Evolutionary conservation across 2,329 filamentous ascomycete species (phyloP), one percentile per base, ranked within the genome.

Genomic region (Fusarium graminum): DNA sequence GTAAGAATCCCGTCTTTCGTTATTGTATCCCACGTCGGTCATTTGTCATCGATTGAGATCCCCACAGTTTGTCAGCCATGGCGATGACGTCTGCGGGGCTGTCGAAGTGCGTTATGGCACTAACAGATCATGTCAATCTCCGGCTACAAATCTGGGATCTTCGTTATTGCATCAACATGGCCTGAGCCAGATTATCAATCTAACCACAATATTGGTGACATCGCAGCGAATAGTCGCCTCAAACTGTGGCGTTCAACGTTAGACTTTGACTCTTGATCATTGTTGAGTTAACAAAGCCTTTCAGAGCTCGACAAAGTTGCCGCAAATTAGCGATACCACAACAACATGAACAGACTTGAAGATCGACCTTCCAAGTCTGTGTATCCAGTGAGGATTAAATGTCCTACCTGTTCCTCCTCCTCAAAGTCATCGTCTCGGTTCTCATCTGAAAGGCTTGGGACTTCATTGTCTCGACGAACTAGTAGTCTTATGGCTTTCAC

Each of bases 41-140:
- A 63, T 63, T 63, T 63, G 59, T 63, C 50, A 57, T 57, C 46
- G 38, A 28, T 16, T 13, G 16, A 42, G 25, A 26, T 16, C 19
- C 19, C 34, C 22, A 56, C 25, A 44, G 63, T 63, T 63, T 63
- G 58, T 63, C 19, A 58, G 51, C 59, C 44, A 11, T 43, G 17
- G 14, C 55, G 12, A 63, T 63, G 59, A 63, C 59, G 59, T 63
- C 16, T 63, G 58, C 39, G 58, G 58, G 59, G 59, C 14, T 14
- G 13, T 8, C 3, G 0, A 7, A 41, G 13, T 0, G 2, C 7
- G 36, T 1, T 61, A 2, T 5, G 5, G 10, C 28, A 49, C 51
- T 63, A 63, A 58, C 59, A 50, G 34, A 63, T 51, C 41, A 25
- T 29, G 36, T 4, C 10, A 17, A 1, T 10, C 11, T 4, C 32